Percentiles rank a stretch among this genome's conserved stretches.
Conservation (phyloP, 257 asterid species). For the Perilla frutescens region DNA sequence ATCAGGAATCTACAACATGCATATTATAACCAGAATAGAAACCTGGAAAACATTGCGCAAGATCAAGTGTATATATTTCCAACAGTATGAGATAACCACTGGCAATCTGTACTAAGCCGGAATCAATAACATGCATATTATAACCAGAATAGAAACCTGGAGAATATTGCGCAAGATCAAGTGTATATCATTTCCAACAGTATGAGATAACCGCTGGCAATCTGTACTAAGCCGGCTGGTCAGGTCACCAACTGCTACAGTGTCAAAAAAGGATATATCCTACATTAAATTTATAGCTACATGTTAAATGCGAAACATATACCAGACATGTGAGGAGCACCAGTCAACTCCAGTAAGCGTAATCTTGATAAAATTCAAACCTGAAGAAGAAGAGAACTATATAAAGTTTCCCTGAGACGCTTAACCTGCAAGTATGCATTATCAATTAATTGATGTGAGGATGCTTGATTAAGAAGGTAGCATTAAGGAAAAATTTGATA, state of each 20-base stretch:
- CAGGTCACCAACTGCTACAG: constrained; percentile 58
- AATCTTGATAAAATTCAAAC: constrained; percentile 37
- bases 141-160: constrained; percentile 45
- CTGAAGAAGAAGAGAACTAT: constrained; percentile 53
- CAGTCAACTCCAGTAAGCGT: constrained; percentile 21
- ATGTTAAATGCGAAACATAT: constrained; percentile 28
- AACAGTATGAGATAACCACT: constrained; percentile 47
- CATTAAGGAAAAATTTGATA: background rate
- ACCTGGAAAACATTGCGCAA: constrained; percentile 59
- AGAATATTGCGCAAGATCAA: constrained; percentile 53
- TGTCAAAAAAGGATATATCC: constrained; percentile 60
- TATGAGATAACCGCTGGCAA: constrained; percentile 54
- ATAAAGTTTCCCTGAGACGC: constrained; percentile 54
- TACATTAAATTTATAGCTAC: constrained; percentile 42
- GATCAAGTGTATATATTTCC: constrained; percentile 54
- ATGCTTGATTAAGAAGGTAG: constrained; percentile 28
- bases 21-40: constrained; percentile 17
- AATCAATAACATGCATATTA: background rate
- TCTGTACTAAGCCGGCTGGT: constrained; percentile 61
- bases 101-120: constrained; percentile 58
- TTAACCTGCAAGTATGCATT: constrained; percentile 49
- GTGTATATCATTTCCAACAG: constrained; percentile 51
- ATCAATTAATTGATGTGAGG: constrained; percentile 16
- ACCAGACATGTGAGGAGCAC: constrained; percentile 3
- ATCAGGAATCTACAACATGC: background rate